Base-by-base conservation (phyloP, 176 grass and related monocot genomes). In the Tuctoria greenei region DNA sequence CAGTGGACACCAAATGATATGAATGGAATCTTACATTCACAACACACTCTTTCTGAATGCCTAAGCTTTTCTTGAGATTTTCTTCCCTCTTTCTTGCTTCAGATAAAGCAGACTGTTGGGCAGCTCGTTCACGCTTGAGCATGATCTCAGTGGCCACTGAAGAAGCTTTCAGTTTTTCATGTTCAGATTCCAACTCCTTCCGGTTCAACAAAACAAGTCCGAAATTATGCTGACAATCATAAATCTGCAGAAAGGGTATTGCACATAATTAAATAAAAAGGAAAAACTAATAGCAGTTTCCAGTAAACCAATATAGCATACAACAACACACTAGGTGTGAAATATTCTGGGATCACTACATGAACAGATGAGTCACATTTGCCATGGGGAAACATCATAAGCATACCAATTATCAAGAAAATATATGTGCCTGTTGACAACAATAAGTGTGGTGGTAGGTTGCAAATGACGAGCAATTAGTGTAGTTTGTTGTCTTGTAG, bases 221-320 rank as follows among this genome's bases (percentile, higher is more conserved):
- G 5, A 99, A 84, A 41, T 95, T 86, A 56, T 99, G 82, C 76
- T 99, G 91, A 87, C 86, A 93, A 13, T 92, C 87, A 75, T 95
- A 88, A 6, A 92, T 60, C 95, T 99, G 81, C 65, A 90, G 20
- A 40, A 81, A 80, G 26, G 75, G 13, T 17, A 51, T 50, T 47
- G 31, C 52, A 74, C 12, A 18, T 4, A 67, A 46, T 20, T 24
- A n/a, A 54, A 64, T 54, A 46, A 79, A 64, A 45, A 20, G 23
- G 2, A 12, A 66, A 8, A 69, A 51, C 49, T 26, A 23, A 44
- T 24, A 25, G 8, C 14, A 36, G 9, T 40, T 44, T 1, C 35
- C 10, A 74, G 38, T 61, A 44, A 68, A 69, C 27, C 2, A 69
- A 20, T n/a, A 64, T 64, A 57, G 37, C 56, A n/a, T 16, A 76